These are phyloP conservation scores for Claviceps cyperi DNA, from an alignment of 2,329 filamentous ascomycete species.

Conservation along the genomic window DNA sequence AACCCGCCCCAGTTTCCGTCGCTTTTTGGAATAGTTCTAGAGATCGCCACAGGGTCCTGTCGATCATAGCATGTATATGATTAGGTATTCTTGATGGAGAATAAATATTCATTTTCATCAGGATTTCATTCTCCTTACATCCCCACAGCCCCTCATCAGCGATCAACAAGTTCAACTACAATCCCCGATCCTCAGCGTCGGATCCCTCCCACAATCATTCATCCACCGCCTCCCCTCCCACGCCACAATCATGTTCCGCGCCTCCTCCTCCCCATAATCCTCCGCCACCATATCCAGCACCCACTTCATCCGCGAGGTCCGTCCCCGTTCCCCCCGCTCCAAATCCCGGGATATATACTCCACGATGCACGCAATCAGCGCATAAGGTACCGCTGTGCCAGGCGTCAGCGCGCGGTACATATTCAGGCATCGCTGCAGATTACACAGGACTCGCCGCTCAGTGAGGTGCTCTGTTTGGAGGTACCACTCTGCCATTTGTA, in stretches of 20 bases:
- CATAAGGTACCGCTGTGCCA: conserved; percentile 11
- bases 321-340: conserved; percentile 17
- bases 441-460: conserved; percentile 17
- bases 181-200: too few species aligned
- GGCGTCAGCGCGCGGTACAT: conserved; percentile 11
- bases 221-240: conserved; percentile 14
- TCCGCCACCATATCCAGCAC: conserved; percentile 14
- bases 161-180: too few species aligned
- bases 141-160: too few species aligned
- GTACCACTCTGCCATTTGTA: conserved; percentile 17
- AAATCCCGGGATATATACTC: conserved; percentile 19
- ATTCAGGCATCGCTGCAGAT: conserved; percentile 14
- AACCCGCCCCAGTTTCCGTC: conserved; percentile 21
- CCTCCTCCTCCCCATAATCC: conserved; percentile 9
- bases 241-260: conserved; percentile 6
- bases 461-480: conserved; percentile 14
- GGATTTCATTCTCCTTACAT: too few species aligned
- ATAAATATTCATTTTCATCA: too few species aligned
- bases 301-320: conserved; percentile 17
- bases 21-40: conserved; percentile 36
- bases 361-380: conserved; percentile 14
- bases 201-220: conserved; percentile 2
- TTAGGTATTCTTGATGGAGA: too few species aligned
- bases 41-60: conserved; percentile 63
- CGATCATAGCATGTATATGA: conserved; percentile 33